Evolutionary conservation across 1,284 basidiomycete genomes (phyloP), one percentile per base, ranked within the genome.

Genomic region (Thelephora terrestris): DNA sequence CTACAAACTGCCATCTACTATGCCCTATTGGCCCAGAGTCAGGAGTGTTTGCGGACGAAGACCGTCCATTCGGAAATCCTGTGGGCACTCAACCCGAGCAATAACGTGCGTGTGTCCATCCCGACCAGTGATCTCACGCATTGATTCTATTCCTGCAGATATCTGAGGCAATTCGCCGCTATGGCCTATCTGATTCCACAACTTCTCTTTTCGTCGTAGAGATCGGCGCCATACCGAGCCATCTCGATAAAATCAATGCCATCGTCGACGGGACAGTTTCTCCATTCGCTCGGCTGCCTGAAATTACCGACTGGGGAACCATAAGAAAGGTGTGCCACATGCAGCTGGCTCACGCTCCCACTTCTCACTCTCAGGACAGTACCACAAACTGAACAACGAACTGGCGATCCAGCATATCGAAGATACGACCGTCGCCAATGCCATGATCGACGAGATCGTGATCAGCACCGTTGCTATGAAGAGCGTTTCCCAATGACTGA

Each of bases 51-150:
- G 50, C 72, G 81, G 43, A 91, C 89, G 2, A 85, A 82, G 64
- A 85, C 86, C 0, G 68, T 90, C 0, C 89, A 95, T 61, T 91
- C 88, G 0, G 92, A 96, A 63, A 75, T 96, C 46, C 70, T 96
- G 10, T 91, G 85, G 73, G 69, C 76, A 17, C 70, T 96, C 42
- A 89, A 85, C 55, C 88, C 90, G 1, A 87, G 83, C 17, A 88
- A 90, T 57, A 94, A 92, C 61, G 88, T 87, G 47, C 46, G 72
- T 57, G 18, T 45, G 27, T 43, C 36, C 16, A 29, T 42, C 39
- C 39, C 25, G 24, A 20, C 39, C 46, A 45, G 18, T 32, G 10
- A 36, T 38, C 38, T 21, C n/a, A 21, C 27, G 43, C 14, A 36
- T 47, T 7, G 20, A 17, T 39, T 21, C 42, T 10, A 43, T 32